Evolutionary conservation across 2,329 filamentous ascomycete species (phyloP), one percentile per base, ranked within the genome.

Genomic region (Aureobasidium sp.): DNA sequence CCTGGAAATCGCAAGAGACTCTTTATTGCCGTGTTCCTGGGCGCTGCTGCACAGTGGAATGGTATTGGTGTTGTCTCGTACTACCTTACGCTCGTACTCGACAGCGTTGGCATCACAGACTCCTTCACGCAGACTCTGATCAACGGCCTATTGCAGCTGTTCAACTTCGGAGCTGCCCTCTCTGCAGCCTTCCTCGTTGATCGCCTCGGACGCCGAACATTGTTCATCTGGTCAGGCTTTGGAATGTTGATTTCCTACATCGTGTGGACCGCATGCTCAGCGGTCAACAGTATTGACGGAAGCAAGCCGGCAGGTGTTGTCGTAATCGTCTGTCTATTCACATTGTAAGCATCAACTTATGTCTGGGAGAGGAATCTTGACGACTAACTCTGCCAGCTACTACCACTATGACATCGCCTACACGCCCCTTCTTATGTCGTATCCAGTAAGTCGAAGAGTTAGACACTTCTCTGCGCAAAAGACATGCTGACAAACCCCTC

Each of bases 91-190:
- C 64, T 66, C 39, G 67, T 71, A 44, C 63, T 73, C 57, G 66
- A 69, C 25, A 66, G 62, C 25, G 70, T 71, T 49, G 71, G 71
- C 44, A 68, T 72, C 45, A 68, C 63, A 17, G 65, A 67, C 51
- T 57, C 67, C 15, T 63, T 66, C 51, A 68, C 69, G 31, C 73
- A 76, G 65, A 70, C 72, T 3, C 64, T 73, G n/a, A 74, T 77
- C 63, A 77, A 77, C 59, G 76, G 78, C 64, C 82, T 85, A 66
- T 82, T 84, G 71, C 85, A 80, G 9, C 80, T 85, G 41, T 78
- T 87, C 76, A 75, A 84, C 68, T 74, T 88, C 14, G 70, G 71
- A 31, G 63, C 69, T 61, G 84, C 85, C 70, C 83, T 84, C 64
- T 84, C 84, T 63, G 64, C 62, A 37, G 69, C 70, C 44, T 67